Percentiles rank a stretch among this genome's conserved stretches.
These are phyloP conservation scores for Pseudogymnoascus sp. DNA, from an alignment of 2,329 filamentous ascomycete species.

Conservation along the genomic window DNA sequence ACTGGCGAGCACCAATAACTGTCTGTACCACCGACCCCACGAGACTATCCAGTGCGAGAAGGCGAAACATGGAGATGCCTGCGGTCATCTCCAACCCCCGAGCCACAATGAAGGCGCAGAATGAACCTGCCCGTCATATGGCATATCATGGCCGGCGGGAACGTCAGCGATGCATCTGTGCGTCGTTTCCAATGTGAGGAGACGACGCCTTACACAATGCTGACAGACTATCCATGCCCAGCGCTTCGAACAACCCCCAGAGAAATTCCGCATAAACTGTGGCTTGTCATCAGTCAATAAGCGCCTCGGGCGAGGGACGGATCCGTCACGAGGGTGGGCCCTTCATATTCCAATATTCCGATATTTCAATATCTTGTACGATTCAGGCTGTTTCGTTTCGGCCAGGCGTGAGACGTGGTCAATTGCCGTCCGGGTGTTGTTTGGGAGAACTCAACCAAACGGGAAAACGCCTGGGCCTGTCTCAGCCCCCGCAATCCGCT, in stretches of 20 bases:
- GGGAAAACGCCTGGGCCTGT: neutral
- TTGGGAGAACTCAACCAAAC: neutral
- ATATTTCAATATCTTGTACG: neutral
- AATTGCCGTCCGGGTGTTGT: neutral
- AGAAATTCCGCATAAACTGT: neutral
- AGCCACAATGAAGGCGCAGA: neutral
- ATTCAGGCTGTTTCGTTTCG: conserved; percentile 2
- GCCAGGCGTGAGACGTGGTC: neutral
- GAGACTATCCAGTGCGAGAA: neutral
- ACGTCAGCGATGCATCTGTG: neutral
- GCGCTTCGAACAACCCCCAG: neutral
- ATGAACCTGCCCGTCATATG: neutral
- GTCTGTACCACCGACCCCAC: neutral
- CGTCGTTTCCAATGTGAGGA: neutral
- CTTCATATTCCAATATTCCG: conserved; percentile 1
- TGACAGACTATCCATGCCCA: neutral
- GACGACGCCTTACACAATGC: neutral
- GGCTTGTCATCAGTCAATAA: neutral
- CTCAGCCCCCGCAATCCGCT: conserved; percentile 1
- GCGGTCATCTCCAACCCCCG: neutral
- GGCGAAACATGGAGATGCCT: neutral
- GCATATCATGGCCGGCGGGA: neutral
- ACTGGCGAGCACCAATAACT: too few species aligned
- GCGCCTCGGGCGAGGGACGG: neutral
- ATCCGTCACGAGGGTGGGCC: neutral